phyloP scores from a whole-genome alignment of 768 basidiomycete species.

The Suillus ampliporus region DNA sequence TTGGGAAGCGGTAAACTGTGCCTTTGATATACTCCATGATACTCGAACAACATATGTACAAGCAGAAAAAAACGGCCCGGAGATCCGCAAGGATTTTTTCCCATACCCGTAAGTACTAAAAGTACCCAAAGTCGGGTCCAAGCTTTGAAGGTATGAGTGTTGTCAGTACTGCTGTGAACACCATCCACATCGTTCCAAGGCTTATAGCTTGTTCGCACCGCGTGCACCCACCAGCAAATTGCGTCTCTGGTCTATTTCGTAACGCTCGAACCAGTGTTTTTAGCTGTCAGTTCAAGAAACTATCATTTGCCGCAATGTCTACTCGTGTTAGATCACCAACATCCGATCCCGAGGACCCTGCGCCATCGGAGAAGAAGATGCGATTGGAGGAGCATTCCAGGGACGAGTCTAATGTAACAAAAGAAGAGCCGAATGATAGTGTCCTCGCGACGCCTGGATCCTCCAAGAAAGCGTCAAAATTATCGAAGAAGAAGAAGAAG shows the following conservation, averaged over 20 bases:
- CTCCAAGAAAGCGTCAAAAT: slow-evolving; percentile 10
- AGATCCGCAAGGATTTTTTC: no score
- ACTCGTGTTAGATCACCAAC: slow-evolving; percentile 16
- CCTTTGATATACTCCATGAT: no score
- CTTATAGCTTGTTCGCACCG: not conserved
- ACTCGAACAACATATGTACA: no score
- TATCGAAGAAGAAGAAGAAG: slow-evolving; percentile 14
- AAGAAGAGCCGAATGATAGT: not conserved
- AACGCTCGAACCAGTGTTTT: not conserved
- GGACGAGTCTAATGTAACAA: not conserved
- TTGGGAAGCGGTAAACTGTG: no score
- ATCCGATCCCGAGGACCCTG: slow-evolving; percentile 18
- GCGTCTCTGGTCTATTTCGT: not conserved
- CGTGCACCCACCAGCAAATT: not conserved
- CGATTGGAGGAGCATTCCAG: slow-evolving; percentile 25
- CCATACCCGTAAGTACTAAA: no score
- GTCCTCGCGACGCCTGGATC: not conserved
- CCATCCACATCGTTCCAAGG: not conserved
- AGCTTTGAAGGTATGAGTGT: not conserved
- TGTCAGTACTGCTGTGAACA: not conserved
- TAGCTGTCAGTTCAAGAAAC: not conserved
- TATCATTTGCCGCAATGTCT: slow-evolving; percentile 9
- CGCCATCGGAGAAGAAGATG: slow-evolving; percentile 38
- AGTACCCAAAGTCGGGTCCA: no score
- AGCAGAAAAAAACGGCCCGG: no score